Evolutionary conservation across 1,139 yeast species (phyloP), one percentile per base, ranked within the genome.

Genomic region (Geotrichum restrictum): DNA sequence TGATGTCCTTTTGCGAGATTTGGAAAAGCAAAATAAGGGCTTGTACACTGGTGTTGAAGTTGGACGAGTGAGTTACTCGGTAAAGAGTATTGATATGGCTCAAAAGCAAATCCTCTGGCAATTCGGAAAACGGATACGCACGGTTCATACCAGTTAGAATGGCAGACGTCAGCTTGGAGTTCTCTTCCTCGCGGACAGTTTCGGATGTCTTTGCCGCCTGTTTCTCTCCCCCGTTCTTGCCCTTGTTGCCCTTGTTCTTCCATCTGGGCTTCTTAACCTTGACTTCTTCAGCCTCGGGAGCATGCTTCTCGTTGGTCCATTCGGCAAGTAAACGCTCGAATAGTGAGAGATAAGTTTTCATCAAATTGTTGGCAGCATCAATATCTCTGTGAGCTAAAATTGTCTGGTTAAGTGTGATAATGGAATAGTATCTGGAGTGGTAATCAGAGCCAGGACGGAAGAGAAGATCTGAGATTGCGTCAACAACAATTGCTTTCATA

Each of bases 111-210:
- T 82, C 82, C 49, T 81, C 76, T 7, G 95, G 86, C 54, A 94
- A 75, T 57, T 81, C 78, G 1, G 96, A 83, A 67, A 88, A 93
- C 54, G 98, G 98, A 76, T 88, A 91, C 0, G 98, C 94, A 72
- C 99, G 85, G 69, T 94, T 94, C 57, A 93, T 80, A 59, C 99
- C 99, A 1, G 98, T 89, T 59, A 93, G 79, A 56, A 94, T 79
- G 19, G 96, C 97, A 34, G 96, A 84, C 62, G 91, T 88, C 62
- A 93, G 73, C 64, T 88, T 87, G 42, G 95, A 79, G 63, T 83
- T 86, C 64, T 84, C 87, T 64, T 93, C 98, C 66, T 88, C 96
- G 45, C 83, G 70, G 3, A 86, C 74, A 61, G 87, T 95, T 49
- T 74, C 76, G 56, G 82, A 84, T 14, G 88, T 76, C 68, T 87